Evolutionary conservation across 345 rosid genomes (phyloP).

Genomic region (Dipteronia dyeriana): DNA sequence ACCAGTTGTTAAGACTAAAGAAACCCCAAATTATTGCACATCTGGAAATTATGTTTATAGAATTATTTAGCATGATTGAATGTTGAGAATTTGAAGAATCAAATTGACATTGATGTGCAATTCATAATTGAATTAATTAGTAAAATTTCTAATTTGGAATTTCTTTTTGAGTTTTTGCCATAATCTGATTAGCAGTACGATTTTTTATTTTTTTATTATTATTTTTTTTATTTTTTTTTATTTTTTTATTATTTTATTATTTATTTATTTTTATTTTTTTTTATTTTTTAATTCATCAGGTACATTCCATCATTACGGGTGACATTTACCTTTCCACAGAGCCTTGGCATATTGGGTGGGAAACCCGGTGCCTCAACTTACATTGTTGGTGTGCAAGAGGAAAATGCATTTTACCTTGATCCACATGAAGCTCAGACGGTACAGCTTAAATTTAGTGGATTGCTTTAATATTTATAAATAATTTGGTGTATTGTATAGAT

Average conservation of each 20-base stretch:
- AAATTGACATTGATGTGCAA: neutral
- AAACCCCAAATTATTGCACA: neutral
- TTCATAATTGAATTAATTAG: conserved; percentile 13
- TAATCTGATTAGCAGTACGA: conserved; percentile 1
- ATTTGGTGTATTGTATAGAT: neutral
- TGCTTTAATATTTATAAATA: neutral
- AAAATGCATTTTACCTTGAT: conserved; percentile 80
- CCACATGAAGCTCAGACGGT: conserved; percentile 89
- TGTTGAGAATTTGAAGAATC: neutral
- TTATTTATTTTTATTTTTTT: no score
- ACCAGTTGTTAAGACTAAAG: neutral
- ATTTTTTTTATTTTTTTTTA: no score
- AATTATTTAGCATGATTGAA: neutral
- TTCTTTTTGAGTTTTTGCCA: neutral
- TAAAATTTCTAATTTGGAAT: neutral
- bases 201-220: no score
- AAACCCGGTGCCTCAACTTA: conserved; percentile 92
- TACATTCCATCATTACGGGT: conserved; percentile 76
- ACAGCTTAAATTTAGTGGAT: conserved; percentile 16
- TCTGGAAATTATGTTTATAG: neutral
- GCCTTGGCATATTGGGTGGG: conserved; percentile 94
- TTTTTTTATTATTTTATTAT: no score
- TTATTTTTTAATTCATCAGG: conserved; percentile 36
- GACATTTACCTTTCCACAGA: conserved; percentile 84
- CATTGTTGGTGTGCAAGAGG: conserved; percentile 88